phyloP scores from a whole-genome alignment of 2,329 filamentous ascomycete species.

The Gaeumannomyces sp. region DNA sequence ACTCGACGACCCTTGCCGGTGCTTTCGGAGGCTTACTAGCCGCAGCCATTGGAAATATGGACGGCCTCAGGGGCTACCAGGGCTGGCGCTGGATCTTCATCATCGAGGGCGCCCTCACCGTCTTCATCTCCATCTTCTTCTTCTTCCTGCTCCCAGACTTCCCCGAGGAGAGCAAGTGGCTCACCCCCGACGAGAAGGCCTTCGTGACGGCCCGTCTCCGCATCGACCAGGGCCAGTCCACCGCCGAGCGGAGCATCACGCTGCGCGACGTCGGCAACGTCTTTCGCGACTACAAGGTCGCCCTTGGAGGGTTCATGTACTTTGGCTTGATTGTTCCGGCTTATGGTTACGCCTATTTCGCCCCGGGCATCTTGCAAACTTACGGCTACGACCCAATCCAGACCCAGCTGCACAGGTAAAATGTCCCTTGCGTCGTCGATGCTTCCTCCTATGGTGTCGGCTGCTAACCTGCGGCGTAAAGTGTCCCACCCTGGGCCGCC shows the following conservation, averaged over 20 bases:
- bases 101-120: conserved; percentile 62
- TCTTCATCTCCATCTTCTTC: conserved; percentile 53
- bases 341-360: conserved; percentile 73
- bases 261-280: conserved; percentile 53
- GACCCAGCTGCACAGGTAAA: conserved; percentile 34
- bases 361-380: conserved; percentile 34
- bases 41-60: conserved; percentile 84
- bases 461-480: conserved; percentile 33
- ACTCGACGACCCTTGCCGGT: conserved; percentile 69
- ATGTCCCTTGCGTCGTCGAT: too few relatives aligned
- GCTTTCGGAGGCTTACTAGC: conserved; percentile 85
- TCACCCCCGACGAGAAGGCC: conserved; percentile 60
- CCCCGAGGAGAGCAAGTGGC: conserved; percentile 68
- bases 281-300: conserved; percentile 68
- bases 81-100: conserved; percentile 86
- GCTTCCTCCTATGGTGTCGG: too few relatives aligned
- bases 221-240: conserved; percentile 62
- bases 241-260: conserved; percentile 55
- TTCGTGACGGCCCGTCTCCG: conserved; percentile 62
- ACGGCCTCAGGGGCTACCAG: conserved; percentile 57
- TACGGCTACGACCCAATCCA: conserved; percentile 56
- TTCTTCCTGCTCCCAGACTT: conserved; percentile 69
- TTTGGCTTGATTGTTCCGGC: conserved; percentile 72
- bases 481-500: conserved; percentile 53
- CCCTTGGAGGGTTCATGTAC: conserved; percentile 74